Conservation (phyloP, 1,139 yeast species). For the Geotrichum europaeum region DNA sequence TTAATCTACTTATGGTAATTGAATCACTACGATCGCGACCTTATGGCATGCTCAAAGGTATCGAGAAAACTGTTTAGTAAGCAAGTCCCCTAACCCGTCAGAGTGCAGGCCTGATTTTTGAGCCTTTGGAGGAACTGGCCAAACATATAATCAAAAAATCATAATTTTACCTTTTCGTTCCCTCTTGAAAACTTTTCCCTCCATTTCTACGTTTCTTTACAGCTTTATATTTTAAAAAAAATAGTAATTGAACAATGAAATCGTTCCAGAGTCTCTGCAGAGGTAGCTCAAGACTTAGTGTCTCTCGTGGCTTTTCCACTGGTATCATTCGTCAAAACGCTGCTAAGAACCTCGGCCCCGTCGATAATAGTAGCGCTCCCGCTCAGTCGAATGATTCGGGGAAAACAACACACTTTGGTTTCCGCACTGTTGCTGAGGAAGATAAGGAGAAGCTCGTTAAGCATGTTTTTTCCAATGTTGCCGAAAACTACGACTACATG, state of each 20-base stretch:
- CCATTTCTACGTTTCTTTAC: not conserved
- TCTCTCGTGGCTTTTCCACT: slow-evolving; percentile 1
- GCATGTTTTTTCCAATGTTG: slow-evolving; percentile 89
- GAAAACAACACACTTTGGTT: slow-evolving; percentile 85
- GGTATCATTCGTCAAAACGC: not conserved
- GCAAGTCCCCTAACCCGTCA: not conserved
- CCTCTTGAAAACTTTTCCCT: not conserved
- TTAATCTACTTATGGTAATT: too few species aligned
- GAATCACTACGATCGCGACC: too few species aligned
- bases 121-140: not conserved
- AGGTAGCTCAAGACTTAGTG: not conserved
- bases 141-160: not conserved
- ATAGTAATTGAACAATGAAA: slow-evolving; percentile 1
- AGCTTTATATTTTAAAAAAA: not conserved
- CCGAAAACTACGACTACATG: slow-evolving; percentile 91
- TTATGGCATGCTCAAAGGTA: too few species aligned
- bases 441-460: slow-evolving; percentile 82
- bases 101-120: not conserved
- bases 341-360: slow-evolving; percentile 12
- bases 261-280: slow-evolving; percentile 1
- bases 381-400: not conserved
- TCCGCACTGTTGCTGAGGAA: slow-evolving; percentile 68
- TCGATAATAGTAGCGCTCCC: not conserved
- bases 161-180: not conserved
- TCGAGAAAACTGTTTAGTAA: not conserved